phyloP scores from a whole-genome alignment of 257 asterid genomes.

The Fraxinus cuspidata region DNA sequence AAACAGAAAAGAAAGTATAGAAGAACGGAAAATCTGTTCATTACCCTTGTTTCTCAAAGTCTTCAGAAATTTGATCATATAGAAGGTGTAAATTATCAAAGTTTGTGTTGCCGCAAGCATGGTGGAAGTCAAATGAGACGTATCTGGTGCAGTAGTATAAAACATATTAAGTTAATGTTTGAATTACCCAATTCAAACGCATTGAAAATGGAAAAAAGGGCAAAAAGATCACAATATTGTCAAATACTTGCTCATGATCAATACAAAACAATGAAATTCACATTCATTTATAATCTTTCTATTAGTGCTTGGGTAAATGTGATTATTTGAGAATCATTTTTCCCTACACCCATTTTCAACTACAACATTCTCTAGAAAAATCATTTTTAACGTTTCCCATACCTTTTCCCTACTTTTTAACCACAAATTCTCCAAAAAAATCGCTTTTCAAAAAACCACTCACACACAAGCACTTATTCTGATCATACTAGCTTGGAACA shows the following conservation, averaged over 20 bases:
- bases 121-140: conserved; percentile 90
- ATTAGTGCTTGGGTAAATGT: no score
- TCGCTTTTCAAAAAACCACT: no score
- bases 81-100: conserved; percentile 80
- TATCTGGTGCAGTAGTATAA: conserved; percentile 54
- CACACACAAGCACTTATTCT: not conserved
- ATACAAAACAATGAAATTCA: conserved; percentile 4
- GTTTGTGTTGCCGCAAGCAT: conserved; percentile 73
- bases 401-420: no score
- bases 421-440: no score
- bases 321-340: no score
- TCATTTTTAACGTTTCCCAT: no score
- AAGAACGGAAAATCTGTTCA: conserved; percentile 17
- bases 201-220: conserved; percentile 16
- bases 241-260: conserved; percentile 1
- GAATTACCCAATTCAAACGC: conserved; percentile 17
- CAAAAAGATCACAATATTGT: conserved; percentile 17
- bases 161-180: conserved; percentile 21
- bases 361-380: no score
- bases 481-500: conserved; percentile 14
- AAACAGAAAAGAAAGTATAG: not conserved
- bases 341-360: no score
- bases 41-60: conserved; percentile 91
- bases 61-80: conserved; percentile 67
- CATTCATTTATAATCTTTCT: conserved; percentile 13